Base-by-base conservation (phyloP, 495 filamentous ascomycete species). In the Lineolata rhizophorae region DNA sequence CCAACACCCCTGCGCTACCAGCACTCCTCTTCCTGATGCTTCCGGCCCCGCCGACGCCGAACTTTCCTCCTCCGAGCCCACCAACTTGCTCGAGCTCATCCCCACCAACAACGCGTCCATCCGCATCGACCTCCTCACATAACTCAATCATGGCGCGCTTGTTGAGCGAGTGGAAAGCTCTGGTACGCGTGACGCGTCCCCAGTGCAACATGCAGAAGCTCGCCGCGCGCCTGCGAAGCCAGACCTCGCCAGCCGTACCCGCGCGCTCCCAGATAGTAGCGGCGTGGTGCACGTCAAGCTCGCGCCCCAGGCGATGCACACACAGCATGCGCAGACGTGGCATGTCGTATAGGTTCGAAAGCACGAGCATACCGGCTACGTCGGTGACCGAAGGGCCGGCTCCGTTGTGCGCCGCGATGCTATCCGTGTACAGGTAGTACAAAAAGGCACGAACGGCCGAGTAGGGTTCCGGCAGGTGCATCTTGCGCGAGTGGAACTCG, bases 381-480 rank as follows among this genome's bases (percentile, higher is more conserved):
- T 91, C 80, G 13, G 69, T 65, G 20, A 92, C 66, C 30, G 71
- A 70, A 0, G 66, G 62, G n/a, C 64, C 60, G 38, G 43, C 6
- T 19, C 18, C 30, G 6, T 62, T 60, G 27, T 66, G 60, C 8
- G 62, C 60, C 18, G 68, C 62, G 46, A 97, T 93, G 40, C 72
- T 79, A 51, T 95, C 87, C 2, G 85, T 92, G 55, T 97, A 97
- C 11, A 97, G 64, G 47, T 93, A 97, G 57, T 83, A 87, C 16
- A 95, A 59, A 47, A 97, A 97, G 1, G 83, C 78, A 36, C 79
- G 81, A 34, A 97, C 90, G 3, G 92, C 83, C 3, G 72, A 72
- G 49, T 94, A 95, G 1, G 83, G 81, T 47, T 95, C 90, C 0
- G 90, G 84, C 26, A 97, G 91, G 53, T 95, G 87, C 76, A 97